Conservation (phyloP, 768 basidiomycete species). For the Chlorophyllum brunneum region DNA sequence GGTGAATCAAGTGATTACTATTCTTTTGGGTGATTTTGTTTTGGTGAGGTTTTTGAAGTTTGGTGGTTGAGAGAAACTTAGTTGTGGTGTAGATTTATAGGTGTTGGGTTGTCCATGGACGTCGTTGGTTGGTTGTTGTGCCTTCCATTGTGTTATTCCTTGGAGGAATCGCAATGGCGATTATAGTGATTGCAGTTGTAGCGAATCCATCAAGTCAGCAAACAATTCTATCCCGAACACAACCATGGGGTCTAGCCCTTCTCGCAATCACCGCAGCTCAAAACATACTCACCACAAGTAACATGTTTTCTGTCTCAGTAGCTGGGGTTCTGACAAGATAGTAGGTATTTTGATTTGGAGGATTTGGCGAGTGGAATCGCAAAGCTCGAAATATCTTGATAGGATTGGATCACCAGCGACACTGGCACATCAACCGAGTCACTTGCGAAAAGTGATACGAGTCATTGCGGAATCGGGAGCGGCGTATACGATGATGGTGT, state of each 20-base stretch:
- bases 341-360: slow-evolving; percentile 7
- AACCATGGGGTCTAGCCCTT: not conserved
- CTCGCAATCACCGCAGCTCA: slow-evolving; percentile 4
- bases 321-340: not conserved
- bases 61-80: not conserved
- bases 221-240: not conserved
- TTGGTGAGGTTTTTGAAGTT: not conserved
- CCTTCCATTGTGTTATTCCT: slow-evolving; percentile 4
- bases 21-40: slow-evolving; percentile 10
- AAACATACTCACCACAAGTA: slow-evolving; percentile 4
- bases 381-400: not conserved
- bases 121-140: slow-evolving; percentile 7
- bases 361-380: slow-evolving; percentile 9
- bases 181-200: not conserved
- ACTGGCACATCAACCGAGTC: not conserved
- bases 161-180: slow-evolving; percentile 2
- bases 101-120: slow-evolving; percentile 10
- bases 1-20: not conserved
- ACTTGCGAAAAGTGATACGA: slow-evolving; percentile 3
- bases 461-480: slow-evolving; percentile 6
- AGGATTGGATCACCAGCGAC: not conserved
- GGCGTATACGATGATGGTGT: slow-evolving; percentile 1
- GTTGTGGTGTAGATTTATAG: not conserved
- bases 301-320: not conserved
- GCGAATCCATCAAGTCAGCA: not conserved